Conservation (phyloP, 306 rosid genomes). For the Rosa multiflora region DNA sequence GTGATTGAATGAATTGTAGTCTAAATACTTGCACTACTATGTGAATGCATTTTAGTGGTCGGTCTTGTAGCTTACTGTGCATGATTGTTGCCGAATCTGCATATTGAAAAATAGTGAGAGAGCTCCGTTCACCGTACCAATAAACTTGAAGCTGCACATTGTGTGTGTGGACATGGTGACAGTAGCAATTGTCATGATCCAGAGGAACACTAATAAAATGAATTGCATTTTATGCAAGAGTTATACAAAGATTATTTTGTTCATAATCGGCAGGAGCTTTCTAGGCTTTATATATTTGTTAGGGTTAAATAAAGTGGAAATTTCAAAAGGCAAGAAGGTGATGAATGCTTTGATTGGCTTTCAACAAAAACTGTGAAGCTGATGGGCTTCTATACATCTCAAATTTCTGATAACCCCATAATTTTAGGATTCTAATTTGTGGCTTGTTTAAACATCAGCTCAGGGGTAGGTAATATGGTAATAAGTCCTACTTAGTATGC, state of each 20-base stretch:
- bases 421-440: background rate
- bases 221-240: background rate
- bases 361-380: background rate
- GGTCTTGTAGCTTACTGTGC: background rate
- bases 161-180: background rate
- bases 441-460: background rate
- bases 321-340: background rate
- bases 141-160: background rate
- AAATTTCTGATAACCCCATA: background rate
- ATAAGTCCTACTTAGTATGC: background rate
- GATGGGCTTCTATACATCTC: background rate
- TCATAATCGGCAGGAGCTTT: background rate
- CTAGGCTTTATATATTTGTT: background rate
- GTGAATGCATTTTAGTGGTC: background rate
- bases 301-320: background rate
- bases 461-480: background rate
- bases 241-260: background rate
- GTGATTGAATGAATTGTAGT: conserved; percentile 1
- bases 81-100: background rate
- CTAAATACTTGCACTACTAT: background rate
- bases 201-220: background rate
- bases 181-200: conserved; percentile 1
- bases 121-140: background rate
- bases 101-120: background rate
- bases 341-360: background rate